phyloP scores from a whole-genome alignment of 306 rosid genomes.

The Benincasa hispida region DNA sequence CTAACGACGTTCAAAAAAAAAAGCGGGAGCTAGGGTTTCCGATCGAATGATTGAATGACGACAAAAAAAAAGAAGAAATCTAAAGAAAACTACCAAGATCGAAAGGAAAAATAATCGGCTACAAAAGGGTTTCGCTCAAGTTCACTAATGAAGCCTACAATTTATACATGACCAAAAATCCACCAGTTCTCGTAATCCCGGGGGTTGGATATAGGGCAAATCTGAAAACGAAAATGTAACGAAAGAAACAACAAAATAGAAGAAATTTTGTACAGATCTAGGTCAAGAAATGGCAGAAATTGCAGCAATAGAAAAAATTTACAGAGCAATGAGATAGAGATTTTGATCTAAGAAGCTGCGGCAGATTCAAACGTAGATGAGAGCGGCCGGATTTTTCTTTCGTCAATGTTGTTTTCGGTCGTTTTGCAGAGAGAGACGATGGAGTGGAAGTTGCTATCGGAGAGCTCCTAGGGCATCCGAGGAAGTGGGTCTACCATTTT shows the following conservation, averaged over 20 bases:
- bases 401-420: background rate
- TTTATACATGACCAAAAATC: background rate
- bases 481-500: background rate
- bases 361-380: background rate
- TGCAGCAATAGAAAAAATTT: background rate
- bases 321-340: background rate
- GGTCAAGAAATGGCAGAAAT: background rate
- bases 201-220: background rate
- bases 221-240: background rate
- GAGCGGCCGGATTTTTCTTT: slow-evolving; percentile 8
- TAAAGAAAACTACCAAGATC: slow-evolving; percentile 2
- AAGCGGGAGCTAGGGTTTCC: slow-evolving; percentile 21
- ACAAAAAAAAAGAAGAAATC: background rate
- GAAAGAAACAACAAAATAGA: background rate
- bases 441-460: slow-evolving; percentile 1
- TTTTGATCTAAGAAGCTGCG: background rate
- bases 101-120: background rate
- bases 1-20: slow-evolving; percentile 19
- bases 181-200: background rate
- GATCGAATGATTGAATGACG: slow-evolving; percentile 2
- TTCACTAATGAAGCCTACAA: background rate
- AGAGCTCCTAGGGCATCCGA: slow-evolving; percentile 7
- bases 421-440: slow-evolving; percentile 6
- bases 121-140: slow-evolving; percentile 2
- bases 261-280: slow-evolving; percentile 9